Conservation (phyloP, 2,329 filamentous ascomycete species). For the Aspergillus terreus region DNA sequence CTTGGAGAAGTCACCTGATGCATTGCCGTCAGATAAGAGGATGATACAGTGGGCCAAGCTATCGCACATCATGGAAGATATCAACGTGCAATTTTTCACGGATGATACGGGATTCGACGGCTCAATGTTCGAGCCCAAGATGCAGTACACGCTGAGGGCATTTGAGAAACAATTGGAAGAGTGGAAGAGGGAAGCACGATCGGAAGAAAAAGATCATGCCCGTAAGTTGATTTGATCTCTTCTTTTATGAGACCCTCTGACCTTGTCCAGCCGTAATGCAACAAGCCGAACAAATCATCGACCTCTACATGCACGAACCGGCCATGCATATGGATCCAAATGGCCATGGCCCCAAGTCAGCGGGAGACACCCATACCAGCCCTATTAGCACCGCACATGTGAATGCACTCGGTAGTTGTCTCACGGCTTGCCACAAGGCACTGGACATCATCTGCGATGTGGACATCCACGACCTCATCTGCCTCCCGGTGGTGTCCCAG, state of each 20-base stretch:
- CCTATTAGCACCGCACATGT: constrained; percentile 58
- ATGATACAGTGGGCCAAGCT: constrained; percentile 58
- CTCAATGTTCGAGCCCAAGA: constrained; percentile 58
- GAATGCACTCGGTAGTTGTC: constrained; percentile 63
- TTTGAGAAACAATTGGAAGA: constrained; percentile 63
- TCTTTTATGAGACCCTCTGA: constrained; percentile 5
- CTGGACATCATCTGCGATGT: constrained; percentile 64
- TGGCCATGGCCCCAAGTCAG: constrained; percentile 37
- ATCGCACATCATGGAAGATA: constrained; percentile 64
- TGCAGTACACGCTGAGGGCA: constrained; percentile 60
- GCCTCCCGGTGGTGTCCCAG: constrained; percentile 66
- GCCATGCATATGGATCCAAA: constrained; percentile 63
- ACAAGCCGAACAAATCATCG: constrained; percentile 63
- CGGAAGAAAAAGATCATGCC: constrained; percentile 40
- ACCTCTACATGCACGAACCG: constrained; percentile 72
- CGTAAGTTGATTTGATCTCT: constrained; percentile 45
- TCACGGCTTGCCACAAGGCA: constrained; percentile 63
- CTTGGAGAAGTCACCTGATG: constrained; percentile 54
- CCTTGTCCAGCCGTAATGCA: constrained; percentile 52
- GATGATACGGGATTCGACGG: constrained; percentile 57
- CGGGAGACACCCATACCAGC: constrained; percentile 23
- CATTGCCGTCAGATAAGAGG: constrained; percentile 53
- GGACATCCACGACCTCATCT: constrained; percentile 57
- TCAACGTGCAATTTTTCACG: constrained; percentile 62
- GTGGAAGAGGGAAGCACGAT: constrained; percentile 54